Conservation (phyloP, 2,329 filamentous ascomycete species). For the Aureobasidium subglaciale region DNA sequence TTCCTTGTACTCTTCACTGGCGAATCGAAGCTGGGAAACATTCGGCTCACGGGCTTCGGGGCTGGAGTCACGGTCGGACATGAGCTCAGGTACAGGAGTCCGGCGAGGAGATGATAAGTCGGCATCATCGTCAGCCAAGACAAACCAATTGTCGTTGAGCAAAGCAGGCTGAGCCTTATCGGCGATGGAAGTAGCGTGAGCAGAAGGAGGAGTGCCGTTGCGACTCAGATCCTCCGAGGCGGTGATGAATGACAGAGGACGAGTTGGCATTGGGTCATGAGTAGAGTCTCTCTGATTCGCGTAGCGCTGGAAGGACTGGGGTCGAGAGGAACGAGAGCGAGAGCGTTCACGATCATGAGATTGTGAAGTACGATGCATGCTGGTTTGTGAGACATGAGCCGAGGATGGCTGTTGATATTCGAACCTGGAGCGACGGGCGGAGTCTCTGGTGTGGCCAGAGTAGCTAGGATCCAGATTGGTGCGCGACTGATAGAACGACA, state of each 20-base stretch:
- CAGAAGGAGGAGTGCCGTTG: slow-evolving; percentile 11
- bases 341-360: slow-evolving; percentile 10
- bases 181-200: slow-evolving; percentile 18
- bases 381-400: not conserved
- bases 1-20: slow-evolving; percentile 14
- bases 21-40: slow-evolving; percentile 9
- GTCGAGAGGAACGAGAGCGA: slow-evolving; percentile 13
- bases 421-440: slow-evolving; percentile 34
- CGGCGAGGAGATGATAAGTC: slow-evolving; percentile 23
- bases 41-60: slow-evolving; percentile 14
- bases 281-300: slow-evolving; percentile 1
- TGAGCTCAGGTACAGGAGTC: slow-evolving; percentile 17
- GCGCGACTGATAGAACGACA: slow-evolving; percentile 78
- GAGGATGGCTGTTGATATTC: slow-evolving; percentile 41
- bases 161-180: slow-evolving; percentile 28
- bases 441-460: slow-evolving; percentile 42
- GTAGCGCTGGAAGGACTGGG: slow-evolving; percentile 13
- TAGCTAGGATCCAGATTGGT: slow-evolving; percentile 51
- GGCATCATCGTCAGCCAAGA: slow-evolving; percentile 25
- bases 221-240: not conserved
- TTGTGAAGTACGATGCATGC: slow-evolving; percentile 22
- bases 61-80: slow-evolving; percentile 23
- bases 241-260: slow-evolving; percentile 14
- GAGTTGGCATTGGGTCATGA: slow-evolving; percentile 16
- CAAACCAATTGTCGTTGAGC: slow-evolving; percentile 43